Evolutionary conservation across 2,329 filamentous ascomycete species (phyloP), one percentile per base, ranked within the genome.

Genomic region (Cucurbitaria berberidis): DNA sequence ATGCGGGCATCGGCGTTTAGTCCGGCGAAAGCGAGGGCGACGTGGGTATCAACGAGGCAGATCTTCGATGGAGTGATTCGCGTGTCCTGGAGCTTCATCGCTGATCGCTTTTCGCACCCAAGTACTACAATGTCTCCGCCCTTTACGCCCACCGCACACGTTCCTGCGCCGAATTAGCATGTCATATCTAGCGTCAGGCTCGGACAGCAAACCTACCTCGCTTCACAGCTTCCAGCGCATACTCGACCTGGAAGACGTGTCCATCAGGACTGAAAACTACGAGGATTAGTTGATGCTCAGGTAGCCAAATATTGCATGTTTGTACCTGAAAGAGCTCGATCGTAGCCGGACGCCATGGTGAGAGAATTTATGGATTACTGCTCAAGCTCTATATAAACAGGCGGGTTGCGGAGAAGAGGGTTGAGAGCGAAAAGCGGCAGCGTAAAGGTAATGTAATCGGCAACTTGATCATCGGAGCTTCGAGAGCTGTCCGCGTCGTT

Each of bases 241-340:
- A 99, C 84, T 99, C 95, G 73, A 99, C 95, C 80, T 99, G 95
- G 82, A 99, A 99, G 72, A 99, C 95, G 82, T 99, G 95, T 79
- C 95, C 95, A 81, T 99, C 95, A 73, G 95, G 95, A 86, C 93
- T 98, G 74, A 97, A 97, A 76, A 96, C 93, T 96, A 69, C 62
- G 74, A 63, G 56, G 39, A 58, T 70, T 66, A 73, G 69, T 62
- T 69, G 48, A 45, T 19, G 32, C 47, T 43, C 18, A n/a, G 34
- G 35, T 54, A 47, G 40, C 45, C 55, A 67, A 60, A 41, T 41
- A 45, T 74, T 69, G 69, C 35, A 35, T 55, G 44, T 57, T 67
- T 88, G 82, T 87, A 97, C 93, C 93, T 81, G 93, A 98, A 78
- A 98, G 88, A 80, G 93, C 95, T 89, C 95, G 90, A 83, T 99